Percentiles rank a stretch among this genome's conserved stretches.
Conservation (phyloP, 176 grass and related monocot genomes). For the Avena insularis region DNA sequence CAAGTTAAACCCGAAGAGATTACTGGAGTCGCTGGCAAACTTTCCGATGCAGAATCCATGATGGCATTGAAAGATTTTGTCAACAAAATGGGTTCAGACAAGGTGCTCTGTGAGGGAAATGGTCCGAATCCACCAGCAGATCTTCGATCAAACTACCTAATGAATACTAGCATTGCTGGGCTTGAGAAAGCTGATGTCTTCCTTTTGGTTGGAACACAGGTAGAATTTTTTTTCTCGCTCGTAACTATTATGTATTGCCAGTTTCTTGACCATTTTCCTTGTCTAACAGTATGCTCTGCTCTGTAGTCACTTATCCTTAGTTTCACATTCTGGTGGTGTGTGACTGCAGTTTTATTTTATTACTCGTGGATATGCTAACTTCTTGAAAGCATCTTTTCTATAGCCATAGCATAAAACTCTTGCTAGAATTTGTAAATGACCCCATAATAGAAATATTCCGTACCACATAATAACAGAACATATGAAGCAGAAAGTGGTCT, state of each 20-base stretch:
- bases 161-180: slow-evolving; percentile 86
- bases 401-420: not conserved
- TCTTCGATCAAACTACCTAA: slow-evolving; percentile 83
- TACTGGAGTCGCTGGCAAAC: slow-evolving; percentile 87
- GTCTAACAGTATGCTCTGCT: not conserved
- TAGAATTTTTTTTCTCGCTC: slow-evolving; percentile 41
- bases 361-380: not conserved
- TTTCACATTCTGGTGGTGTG: not conserved
- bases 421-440: not conserved
- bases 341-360: not conserved
- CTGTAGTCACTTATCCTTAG: not conserved
- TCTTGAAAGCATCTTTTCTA: not conserved
- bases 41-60: slow-evolving; percentile 99
- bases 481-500: not conserved
- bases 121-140: slow-evolving; percentile 81
- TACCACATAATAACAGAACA: not conserved
- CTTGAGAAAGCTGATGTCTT: slow-evolving; percentile 97
- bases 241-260: not conserved
- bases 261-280: slow-evolving; percentile 20
- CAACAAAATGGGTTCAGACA: slow-evolving; percentile 94
- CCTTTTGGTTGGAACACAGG: slow-evolving; percentile 98
- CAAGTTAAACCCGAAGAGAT: slow-evolving; percentile 93
- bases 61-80: slow-evolving; percentile 98
- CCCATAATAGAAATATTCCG: not conserved
- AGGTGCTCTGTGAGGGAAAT: slow-evolving; percentile 89